Evolutionary conservation across 73 alveolate genomes (phyloP).

Genomic region (Stentor coeruleus): DNA sequence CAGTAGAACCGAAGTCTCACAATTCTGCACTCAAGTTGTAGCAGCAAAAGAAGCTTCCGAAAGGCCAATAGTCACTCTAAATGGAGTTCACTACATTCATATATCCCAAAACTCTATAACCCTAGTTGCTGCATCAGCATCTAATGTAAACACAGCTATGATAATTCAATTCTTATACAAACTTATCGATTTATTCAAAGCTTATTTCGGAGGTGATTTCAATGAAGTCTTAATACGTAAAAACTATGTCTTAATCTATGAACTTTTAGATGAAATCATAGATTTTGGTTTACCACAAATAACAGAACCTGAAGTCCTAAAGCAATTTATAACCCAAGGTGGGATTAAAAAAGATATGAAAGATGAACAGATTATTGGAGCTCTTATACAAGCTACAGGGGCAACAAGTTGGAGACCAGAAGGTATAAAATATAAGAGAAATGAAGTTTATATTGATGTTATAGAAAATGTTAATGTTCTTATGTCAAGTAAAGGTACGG

Average conservation of each 20-base stretch:
- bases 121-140: slow-evolving; percentile 83
- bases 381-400: background rate
- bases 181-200: slow-evolving; percentile 69
- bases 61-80: slow-evolving; percentile 89
- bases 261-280: slow-evolving; percentile 72
- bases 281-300: slow-evolving; percentile 78
- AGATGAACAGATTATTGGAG: too few relatives aligned
- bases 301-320: slow-evolving; percentile 61
- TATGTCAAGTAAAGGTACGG: slow-evolving; percentile 91
- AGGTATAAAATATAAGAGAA: slow-evolving; percentile 44
- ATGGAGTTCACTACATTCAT: slow-evolving; percentile 87
- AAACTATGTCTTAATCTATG: slow-evolving; percentile 68
- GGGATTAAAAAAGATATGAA: slow-evolving; percentile 52
- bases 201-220: slow-evolving; percentile 61
- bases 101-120: slow-evolving; percentile 71
- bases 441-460: slow-evolving; percentile 97
- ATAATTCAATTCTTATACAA: slow-evolving; percentile 67
- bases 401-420: slow-evolving; percentile 38
- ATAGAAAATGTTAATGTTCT: slow-evolving; percentile 93
- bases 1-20: slow-evolving; percentile 80
- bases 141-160: too few relatives aligned
- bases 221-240: slow-evolving; percentile 62
- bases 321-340: slow-evolving; percentile 65
- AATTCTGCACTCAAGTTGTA: slow-evolving; percentile 93
- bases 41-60: slow-evolving; percentile 98